Base-by-base conservation (phyloP, 1,284 basidiomycete genomes). In the Sporisorium iseilematis-ciliati region DNA sequence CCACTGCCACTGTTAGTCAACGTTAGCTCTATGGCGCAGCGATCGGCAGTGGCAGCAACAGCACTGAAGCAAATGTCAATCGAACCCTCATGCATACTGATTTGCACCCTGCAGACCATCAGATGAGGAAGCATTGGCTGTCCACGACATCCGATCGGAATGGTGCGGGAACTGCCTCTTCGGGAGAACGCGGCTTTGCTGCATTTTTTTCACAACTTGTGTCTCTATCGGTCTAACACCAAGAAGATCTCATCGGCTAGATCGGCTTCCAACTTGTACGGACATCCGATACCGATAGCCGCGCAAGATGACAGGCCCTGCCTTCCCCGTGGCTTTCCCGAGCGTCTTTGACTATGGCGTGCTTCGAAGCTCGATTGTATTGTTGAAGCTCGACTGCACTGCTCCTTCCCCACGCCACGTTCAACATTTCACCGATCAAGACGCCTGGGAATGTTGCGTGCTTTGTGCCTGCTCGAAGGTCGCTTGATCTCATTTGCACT, bases 171-270 rank as follows among this genome's bases (percentile, higher is more conserved):
- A 20, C 29, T 4, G 40, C 46, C 4, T 33, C 1, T 18, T 31
- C 68, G 68, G 62, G 25, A 65, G 50, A 58, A 65, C 57, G 58
- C 68, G 68, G 62, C 55, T 71, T 62, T 57, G 49, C 46, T 26
- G 14, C 16, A 25, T 25, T 4, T 25, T 43, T 11, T 41, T 7
- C 8, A 16, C 2, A 29, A 8, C 11, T 7, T 12, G n/a, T 16
- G 46, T 10, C 12, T 7, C 25, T 12, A 4, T 7, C 57, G 54
- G 23, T 29, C 54, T 67, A 67, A 67, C 58, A 67, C 7, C 0
- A n/a, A n/a, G n/a, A n/a, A n/a, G n/a, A n/a, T 23, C 8, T 31
- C 25, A 38, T 25, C 16, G 43, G 18, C 23, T 23, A 45, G 42
- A 46, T 46, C 43, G 43, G 16, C 20, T 21, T 43, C 6, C 43